Base-by-base conservation (phyloP, 2,329 filamentous ascomycete genomes). In the Talaromyces islandicus region DNA sequence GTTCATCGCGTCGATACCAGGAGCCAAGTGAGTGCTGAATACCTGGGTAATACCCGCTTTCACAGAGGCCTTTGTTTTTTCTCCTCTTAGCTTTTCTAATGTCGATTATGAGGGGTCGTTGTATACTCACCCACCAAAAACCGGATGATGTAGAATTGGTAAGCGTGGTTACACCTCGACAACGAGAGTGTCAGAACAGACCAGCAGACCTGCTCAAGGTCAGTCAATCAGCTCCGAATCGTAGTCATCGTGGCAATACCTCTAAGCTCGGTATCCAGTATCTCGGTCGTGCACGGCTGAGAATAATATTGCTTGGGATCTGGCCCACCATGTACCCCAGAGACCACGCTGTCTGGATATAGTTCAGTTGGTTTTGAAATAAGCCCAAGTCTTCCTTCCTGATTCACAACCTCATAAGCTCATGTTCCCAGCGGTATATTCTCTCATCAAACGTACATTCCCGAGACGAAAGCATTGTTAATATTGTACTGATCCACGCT, bases 301-400 rank as follows among this genome's bases (percentile, higher is more conserved):
- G 70, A 7, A 83, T 71, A n/a, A 84, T 73, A 62, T 83, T 83
- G 54, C 75, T 79, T 0, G 80, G 80, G 14, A 83, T 75, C 59
- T 82, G 73, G 2, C 79, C 80, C 56, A 87, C 74, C 0, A 84
- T 81, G 64, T 88, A 88, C 4, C 85, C 85, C 0, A 83, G 77
- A 0, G 82, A 85, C 76, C 84, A 88, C 41, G 78, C 80, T 0
- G 83, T 81, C 57, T 84, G 76, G 71, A 82, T 80, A 60, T 80
- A 81, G 54, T 85, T 84, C 48, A 85, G 73, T 58, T 86, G 73
- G 62, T 85, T 85, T 1, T 77, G 77, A 46, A 80, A 78, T 30
- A 85, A 69, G 1, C 72, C 67, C 0, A 85, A 69, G 56, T 85
- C 82, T 64, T 84, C 80, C 66, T 83, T 78, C 80, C 76, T 78